Conservation (phyloP, 2,329 filamentous ascomycete species). For the Aspergillus bombycis region DNA sequence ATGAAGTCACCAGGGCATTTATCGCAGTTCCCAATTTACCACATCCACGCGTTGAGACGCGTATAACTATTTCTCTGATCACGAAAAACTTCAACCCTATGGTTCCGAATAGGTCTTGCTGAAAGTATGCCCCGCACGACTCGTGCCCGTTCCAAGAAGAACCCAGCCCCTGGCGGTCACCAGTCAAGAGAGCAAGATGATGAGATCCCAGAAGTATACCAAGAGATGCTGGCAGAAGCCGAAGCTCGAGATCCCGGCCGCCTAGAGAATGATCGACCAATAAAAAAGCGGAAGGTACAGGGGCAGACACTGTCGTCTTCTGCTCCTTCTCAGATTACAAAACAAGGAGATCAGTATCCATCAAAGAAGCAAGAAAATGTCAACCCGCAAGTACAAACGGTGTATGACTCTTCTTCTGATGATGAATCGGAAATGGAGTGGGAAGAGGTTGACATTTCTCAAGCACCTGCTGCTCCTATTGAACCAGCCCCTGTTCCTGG, state of each 20-base stretch:
- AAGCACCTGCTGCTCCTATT: conserved; percentile 28
- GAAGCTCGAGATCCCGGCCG: conserved; percentile 35
- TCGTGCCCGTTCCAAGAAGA: conserved; percentile 20
- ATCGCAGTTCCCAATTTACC: neutral
- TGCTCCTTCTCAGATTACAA: neutral
- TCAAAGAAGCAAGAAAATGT: conserved; percentile 14
- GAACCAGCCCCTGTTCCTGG: conserved; percentile 20
- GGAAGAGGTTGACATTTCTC: conserved; percentile 60
- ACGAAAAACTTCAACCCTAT: conserved; percentile 12
- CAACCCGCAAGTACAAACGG: conserved; percentile 31
- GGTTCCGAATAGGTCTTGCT: conserved; percentile 2
- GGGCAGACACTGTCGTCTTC: conserved; percentile 25
- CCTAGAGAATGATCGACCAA: conserved; percentile 29
- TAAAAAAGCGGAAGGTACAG: conserved; percentile 44
- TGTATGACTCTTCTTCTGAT: conserved; percentile 48
- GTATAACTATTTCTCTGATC: neutral
- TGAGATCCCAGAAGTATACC: conserved; percentile 41
- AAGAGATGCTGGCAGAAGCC: conserved; percentile 47
- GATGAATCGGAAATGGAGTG: conserved; percentile 67
- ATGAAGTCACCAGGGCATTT: neutral
- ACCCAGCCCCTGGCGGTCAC: conserved; percentile 15
- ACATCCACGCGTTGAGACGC: neutral
- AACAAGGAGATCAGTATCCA: conserved; percentile 17
- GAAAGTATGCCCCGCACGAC: conserved; percentile 26
- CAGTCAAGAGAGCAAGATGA: conserved; percentile 26